Evolutionary conservation across 2,329 filamentous ascomycete species (phyloP).

Genomic region (Pseudogymnoascus sp.): DNA sequence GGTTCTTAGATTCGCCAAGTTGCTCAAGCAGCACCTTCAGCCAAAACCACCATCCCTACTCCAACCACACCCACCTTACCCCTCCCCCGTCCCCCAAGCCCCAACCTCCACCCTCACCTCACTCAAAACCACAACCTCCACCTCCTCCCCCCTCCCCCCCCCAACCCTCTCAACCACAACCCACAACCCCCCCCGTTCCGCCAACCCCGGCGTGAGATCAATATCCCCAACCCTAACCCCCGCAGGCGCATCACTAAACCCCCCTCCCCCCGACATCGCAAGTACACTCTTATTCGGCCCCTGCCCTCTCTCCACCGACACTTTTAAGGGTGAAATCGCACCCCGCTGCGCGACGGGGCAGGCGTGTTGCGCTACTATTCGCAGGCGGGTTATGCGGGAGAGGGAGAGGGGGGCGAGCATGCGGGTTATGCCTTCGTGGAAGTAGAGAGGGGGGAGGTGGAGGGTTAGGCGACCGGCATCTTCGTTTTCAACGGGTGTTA

Average conservation of each 20-base stretch:
- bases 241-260: constrained; percentile 60
- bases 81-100: constrained; percentile 27
- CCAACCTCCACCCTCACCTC: constrained; percentile 27
- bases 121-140: constrained; percentile 44
- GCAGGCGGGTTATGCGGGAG: constrained; percentile 20
- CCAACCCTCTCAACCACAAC: constrained; percentile 75
- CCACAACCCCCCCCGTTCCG: constrained; percentile 56
- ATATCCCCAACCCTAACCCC: constrained; percentile 65
- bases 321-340: constrained; percentile 47
- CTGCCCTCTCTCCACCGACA: constrained; percentile 65
- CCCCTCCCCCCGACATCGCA: constrained; percentile 57
- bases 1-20: background rate
- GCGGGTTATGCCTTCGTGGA: constrained; percentile 40
- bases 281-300: constrained; percentile 60
- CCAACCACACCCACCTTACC: no score
- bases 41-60: background rate
- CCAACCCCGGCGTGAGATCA: constrained; percentile 60
- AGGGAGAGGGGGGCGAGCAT: constrained; percentile 31
- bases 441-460: constrained; percentile 46
- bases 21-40: background rate
- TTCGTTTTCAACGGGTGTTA: constrained; percentile 60
- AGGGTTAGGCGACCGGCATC: constrained; percentile 66
- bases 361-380: constrained; percentile 22
- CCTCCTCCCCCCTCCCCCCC: constrained; percentile 35
- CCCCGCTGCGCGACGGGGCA: constrained; percentile 26